Percentiles rank a stretch among this genome's conserved stretches.
These are phyloP conservation scores for Botryotinia calthae DNA, from an alignment of 2,329 filamentous ascomycete genomes.

Conservation along the genomic window DNA sequence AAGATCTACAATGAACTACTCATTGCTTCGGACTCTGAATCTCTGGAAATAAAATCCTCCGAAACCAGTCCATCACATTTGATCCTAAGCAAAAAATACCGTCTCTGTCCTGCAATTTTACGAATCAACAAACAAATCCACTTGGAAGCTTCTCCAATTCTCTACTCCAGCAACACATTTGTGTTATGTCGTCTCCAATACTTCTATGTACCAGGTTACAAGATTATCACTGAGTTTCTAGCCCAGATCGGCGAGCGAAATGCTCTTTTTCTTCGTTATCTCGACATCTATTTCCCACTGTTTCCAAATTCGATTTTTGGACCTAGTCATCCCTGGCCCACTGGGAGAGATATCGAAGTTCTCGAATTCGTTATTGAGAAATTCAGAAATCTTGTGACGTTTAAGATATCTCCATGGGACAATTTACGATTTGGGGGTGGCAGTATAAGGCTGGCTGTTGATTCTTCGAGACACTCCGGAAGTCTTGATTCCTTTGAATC, in stretches of 20 bases:
- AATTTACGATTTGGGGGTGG: not conserved
- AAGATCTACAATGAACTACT: not conserved
- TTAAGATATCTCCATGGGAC: not conserved
- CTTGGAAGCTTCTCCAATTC: not conserved
- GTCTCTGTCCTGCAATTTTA: not conserved
- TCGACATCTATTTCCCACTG: not conserved
- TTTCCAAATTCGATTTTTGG: not conserved
- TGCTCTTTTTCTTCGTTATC: not conserved
- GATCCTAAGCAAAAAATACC: not conserved
- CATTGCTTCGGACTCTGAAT: not conserved
- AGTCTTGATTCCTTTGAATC: not conserved
- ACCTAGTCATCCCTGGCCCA: not conserved
- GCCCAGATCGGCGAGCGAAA: not conserved
- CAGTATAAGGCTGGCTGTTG: not conserved
- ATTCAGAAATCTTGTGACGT: not conserved
- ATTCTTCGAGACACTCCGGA: not conserved
- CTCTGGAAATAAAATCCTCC: not conserved
- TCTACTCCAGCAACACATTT: not conserved
- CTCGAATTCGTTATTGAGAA: not conserved
- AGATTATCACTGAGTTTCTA: not conserved
- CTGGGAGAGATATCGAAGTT: not conserved
- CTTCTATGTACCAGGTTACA: not conserved
- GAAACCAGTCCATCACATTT: not conserved
- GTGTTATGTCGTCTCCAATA: not conserved
- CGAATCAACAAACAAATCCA: not conserved